Evolutionary conservation across 306 rosid species (phyloP).

Genomic region (Dryas alaskensis): DNA sequence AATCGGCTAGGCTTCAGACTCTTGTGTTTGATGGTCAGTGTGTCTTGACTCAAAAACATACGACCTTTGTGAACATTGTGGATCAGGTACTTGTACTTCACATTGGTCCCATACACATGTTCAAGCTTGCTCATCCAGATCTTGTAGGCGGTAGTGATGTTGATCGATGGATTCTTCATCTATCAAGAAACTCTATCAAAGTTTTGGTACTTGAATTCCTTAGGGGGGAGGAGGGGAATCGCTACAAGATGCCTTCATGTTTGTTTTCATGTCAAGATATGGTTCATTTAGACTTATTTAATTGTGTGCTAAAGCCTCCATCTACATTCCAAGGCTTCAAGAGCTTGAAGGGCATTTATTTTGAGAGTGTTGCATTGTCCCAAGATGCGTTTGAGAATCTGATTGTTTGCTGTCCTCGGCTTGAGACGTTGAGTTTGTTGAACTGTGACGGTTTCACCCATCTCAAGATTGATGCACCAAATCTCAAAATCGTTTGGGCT

Average conservation of each 20-base stretch:
- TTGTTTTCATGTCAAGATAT: slow-evolving; percentile 47
- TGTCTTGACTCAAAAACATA: slow-evolving; percentile 29
- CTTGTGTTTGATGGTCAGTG: slow-evolving; percentile 46
- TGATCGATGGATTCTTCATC: slow-evolving; percentile 50
- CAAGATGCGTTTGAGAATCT: too few species aligned
- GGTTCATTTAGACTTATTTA: slow-evolving; percentile 33
- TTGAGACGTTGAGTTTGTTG: too few species aligned
- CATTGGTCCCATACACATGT: too few species aligned
- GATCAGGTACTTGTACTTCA: slow-evolving; percentile 11
- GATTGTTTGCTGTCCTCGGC: too few species aligned
- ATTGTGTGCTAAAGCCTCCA: too few species aligned
- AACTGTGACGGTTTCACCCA: too few species aligned
- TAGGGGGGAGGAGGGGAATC: slow-evolving; percentile 40
- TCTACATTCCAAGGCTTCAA: too few species aligned
- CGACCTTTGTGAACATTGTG: slow-evolving; percentile 33
- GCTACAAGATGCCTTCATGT: slow-evolving; percentile 45
- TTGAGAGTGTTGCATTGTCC: too few species aligned
- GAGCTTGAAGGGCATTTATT: too few species aligned
- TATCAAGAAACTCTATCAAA: slow-evolving; percentile 40
- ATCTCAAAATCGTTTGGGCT: neutral
- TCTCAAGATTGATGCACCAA: too few species aligned
- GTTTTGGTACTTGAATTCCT: slow-evolving; percentile 51
- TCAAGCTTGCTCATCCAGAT: too few species aligned
- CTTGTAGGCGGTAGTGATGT: slow-evolving; percentile 10
- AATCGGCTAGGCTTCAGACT: slow-evolving; percentile 45